Evolutionary conservation across 345 rosid genomes (phyloP), one percentile per base, ranked within the genome.

Genomic region (Psidium guajava): DNA sequence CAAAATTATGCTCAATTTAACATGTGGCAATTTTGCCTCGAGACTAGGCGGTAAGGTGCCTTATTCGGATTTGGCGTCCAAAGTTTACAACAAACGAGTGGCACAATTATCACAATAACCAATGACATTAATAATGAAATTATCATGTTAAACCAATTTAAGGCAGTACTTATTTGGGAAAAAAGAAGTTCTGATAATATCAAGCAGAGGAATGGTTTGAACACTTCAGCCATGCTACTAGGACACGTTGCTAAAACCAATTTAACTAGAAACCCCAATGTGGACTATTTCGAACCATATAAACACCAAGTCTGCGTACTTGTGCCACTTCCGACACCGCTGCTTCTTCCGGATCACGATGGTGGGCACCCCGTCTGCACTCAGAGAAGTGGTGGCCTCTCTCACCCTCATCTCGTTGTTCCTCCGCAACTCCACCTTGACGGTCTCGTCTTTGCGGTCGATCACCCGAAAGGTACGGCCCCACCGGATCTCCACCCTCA

Each of bases 11-110:
- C 36, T 36, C 36, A 36, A 36, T 36, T 36, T 36, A 36, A 36
- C 36, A 36, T 36, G 36, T 36, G 36, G 36, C 36, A 36, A 36
- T 36, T 36, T 61, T 27, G 11, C 74, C 6, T 15, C 20, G 74
- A 1, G 1, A 27, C 20, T 0, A 27, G 0, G 40, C 0, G 1
- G 51, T 49, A 49, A 49, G 11, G 11, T 11, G 11, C 51, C 51
- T 49, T 49, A 9, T 10, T 49, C 51, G 51, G 51, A 49, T 49
- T 49, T 49, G 51, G 51, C 11, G 51, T 49, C 51, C 51, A 49
- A 49, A 49, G 51, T 49, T 49, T 10, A 49, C 51, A 2, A 49
- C 51, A 49, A 49, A 49, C 51, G 11, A 49, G 9, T 49, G 51
- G 51, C 50, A 47, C 50, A 47, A 47, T 47, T 1, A 47, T 47